Percentiles rank a stretch among this genome's conserved stretches.
phyloP scores from a whole-genome alignment of 78 protist species.

The Bodo saltans region DNA sequence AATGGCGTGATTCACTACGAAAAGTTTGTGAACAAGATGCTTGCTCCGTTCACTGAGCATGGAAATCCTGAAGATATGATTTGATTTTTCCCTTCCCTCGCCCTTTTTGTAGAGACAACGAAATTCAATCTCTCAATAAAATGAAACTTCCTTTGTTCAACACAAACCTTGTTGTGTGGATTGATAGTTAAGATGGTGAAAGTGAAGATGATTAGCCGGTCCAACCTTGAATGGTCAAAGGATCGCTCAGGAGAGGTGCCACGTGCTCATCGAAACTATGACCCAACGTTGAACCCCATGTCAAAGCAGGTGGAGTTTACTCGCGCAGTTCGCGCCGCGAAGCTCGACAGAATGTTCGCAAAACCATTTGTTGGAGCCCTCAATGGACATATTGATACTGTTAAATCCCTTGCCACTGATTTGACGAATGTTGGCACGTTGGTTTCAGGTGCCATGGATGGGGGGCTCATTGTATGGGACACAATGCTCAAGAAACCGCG shows the following conservation, averaged over 20 bases:
- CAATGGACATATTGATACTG: constrained; percentile 72
- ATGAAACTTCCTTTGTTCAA: too few relatives aligned
- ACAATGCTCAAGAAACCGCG: neutral
- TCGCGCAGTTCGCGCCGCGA: constrained; percentile 80
- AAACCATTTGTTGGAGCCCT: constrained; percentile 86
- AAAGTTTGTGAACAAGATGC: constrained; percentile 18
- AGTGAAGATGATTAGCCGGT: constrained; percentile 68
- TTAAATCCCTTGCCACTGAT: constrained; percentile 44
- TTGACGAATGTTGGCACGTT: constrained; percentile 15
- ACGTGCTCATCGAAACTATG: constrained; percentile 56
- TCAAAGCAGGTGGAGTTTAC: constrained; percentile 82
- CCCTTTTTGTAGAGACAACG: too few relatives aligned
- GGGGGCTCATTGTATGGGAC: constrained; percentile 42
- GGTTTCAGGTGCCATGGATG: constrained; percentile 44
- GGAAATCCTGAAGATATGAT: constrained; percentile 29
- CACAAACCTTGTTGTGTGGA: neutral
- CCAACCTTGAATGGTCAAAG: constrained; percentile 44
- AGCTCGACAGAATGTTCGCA: constrained; percentile 83
- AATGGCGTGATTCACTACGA: constrained; percentile 12
- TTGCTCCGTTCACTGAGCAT: constrained; percentile 15
- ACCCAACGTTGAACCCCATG: constrained; percentile 85
- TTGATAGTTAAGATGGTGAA: constrained; percentile 43
- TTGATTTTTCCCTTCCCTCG: neutral
- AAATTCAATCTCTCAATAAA: too few relatives aligned
- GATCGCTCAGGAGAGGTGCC: constrained; percentile 39